Base-by-base conservation (phyloP, 768 basidiomycete species). In the Calocybe cyanea region DNA sequence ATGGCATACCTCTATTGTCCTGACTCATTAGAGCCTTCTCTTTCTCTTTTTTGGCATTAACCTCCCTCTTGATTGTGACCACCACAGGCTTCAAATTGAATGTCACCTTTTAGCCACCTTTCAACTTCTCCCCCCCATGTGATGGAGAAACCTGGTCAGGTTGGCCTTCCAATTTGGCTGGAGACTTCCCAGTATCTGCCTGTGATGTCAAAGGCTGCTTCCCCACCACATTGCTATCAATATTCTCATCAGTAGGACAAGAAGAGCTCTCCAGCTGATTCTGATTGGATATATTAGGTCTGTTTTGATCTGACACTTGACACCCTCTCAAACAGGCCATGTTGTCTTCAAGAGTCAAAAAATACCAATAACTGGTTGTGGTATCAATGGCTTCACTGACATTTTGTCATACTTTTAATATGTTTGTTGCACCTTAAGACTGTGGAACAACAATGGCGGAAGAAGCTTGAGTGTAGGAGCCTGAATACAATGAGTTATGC, bases 71-170 rank as follows among this genome's bases (percentile, higher is more conserved):
- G 49, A 75, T 74, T 14, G 73, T 68, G 19, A 72, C 64, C 9
- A 76, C 72, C 31, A 71, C 78, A 17, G 81, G 76, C 57, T 83
- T 68, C 38, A 84, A 75, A 51, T 88, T 77, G 55, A 89, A 89
- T 7, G 83, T 86, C 23, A 89, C 85, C 49, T 18, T 14, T 18
- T 78, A 71, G 62, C 81, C 85, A 40, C 72, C 69, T 68, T 85
- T 68, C 35, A 50, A 59, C 46, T 43, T 60, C 48, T 66, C 63
- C 54, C 57, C 60, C 47, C 53, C 61, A 46, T 61, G 65, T 52
- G 60, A 56, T 15, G 55, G 45, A 19, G 55, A 43, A 13, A 55
- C 51, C 42, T 38, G 57, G n/a, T n/a, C n/a, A n/a, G n/a, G n/a
- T 52, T 53, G 61, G 34, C 28, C 41, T 51, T 51, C 54, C 57